Evolutionary conservation across 139 green algal genomes (phyloP), one percentile per base, ranked within the genome.

Genomic region (Haematococcus sp.): DNA sequence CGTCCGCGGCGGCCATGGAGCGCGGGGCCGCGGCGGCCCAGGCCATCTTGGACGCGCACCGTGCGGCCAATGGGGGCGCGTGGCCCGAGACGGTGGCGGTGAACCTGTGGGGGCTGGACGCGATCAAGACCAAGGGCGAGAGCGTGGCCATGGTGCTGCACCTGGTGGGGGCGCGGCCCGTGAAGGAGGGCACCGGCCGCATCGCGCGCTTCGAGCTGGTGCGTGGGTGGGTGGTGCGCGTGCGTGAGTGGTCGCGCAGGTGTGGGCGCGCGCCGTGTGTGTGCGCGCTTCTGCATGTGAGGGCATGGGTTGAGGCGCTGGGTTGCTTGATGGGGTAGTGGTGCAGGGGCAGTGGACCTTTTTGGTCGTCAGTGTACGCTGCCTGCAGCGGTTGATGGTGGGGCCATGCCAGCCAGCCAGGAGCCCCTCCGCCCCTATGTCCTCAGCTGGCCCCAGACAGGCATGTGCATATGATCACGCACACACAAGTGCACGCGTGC

Each of bases 71-170:
- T 60, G 81, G 64, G 2, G 91, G 90, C 15, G 81, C 66, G 1
- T 95, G 82, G 49, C 95, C 95, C 0, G 92, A 99, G 79, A 99
- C 95, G 4, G 86, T 98, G 49, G 89, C 91, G 4, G 93, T 99
- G 20, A 98, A 97, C 73, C 86, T 99, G 44, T 99, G 95, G 95
- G 95, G 95, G 0, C 85, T 98, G 56, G 95, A 98, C 73, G 88
- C 92, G 0, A 99, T 99, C 80, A 99, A 99, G 80, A 99, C 95
- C 40, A 96, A 96, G 71, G 92, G 92, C 7, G 92, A 97, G 86
- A 89, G 76, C 22, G 91, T 97, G 35, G 95, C 68, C 17, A 97
- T 98, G 51, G 92, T 90, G 49, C 86, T 99, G 30, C 61, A 86
- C 25, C 76, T 99, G 61, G 84, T 98, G 55, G 91, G 83, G 2